Evolutionary conservation across 225 moss, liverwort and hornwort species (phyloP).

Genomic region (Neckera pumila): DNA sequence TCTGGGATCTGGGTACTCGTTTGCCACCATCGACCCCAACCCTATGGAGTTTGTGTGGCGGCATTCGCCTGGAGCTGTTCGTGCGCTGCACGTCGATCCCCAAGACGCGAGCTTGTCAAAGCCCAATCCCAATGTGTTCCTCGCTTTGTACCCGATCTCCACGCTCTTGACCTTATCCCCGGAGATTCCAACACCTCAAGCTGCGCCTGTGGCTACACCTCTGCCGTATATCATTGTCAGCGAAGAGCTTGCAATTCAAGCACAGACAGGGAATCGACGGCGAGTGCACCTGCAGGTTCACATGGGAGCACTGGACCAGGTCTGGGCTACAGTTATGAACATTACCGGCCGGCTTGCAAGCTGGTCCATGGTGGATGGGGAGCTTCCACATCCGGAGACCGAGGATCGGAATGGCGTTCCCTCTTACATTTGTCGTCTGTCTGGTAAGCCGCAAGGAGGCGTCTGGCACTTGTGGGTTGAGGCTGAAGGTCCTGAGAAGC

Average conservation of each 20-base stretch:
- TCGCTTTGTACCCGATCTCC: constrained; percentile 80
- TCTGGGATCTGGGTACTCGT: constrained; percentile 49
- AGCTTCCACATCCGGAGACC: constrained; percentile 53
- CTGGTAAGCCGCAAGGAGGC: constrained; percentile 44
- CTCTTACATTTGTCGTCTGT: constrained; percentile 79
- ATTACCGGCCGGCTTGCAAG: constrained; percentile 64
- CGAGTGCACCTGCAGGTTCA: constrained; percentile 72
- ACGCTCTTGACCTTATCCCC: constrained; percentile 61
- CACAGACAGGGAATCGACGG: background rate
- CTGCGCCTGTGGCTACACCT: constrained; percentile 16
- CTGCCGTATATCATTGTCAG: constrained; percentile 46
- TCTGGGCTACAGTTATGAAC: constrained; percentile 91
- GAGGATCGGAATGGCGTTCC: constrained; percentile 38
- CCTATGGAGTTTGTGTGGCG: constrained; percentile 85
- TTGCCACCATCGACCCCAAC: constrained; percentile 88
- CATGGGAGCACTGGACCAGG: constrained; percentile 64
- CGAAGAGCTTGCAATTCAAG: background rate
- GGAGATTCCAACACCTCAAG: constrained; percentile 36
- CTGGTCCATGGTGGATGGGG: constrained; percentile 85
- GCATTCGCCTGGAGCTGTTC: constrained; percentile 49
- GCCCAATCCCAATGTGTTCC: constrained; percentile 49
- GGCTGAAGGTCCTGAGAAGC: constrained; percentile 41
- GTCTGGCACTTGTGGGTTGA: constrained; percentile 88
- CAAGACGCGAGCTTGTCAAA: constrained; percentile 34
- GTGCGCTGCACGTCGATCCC: constrained; percentile 40